Evolutionary conservation across 176 grass and related monocot genomes (phyloP).

Genomic region (Eleusine indica): DNA sequence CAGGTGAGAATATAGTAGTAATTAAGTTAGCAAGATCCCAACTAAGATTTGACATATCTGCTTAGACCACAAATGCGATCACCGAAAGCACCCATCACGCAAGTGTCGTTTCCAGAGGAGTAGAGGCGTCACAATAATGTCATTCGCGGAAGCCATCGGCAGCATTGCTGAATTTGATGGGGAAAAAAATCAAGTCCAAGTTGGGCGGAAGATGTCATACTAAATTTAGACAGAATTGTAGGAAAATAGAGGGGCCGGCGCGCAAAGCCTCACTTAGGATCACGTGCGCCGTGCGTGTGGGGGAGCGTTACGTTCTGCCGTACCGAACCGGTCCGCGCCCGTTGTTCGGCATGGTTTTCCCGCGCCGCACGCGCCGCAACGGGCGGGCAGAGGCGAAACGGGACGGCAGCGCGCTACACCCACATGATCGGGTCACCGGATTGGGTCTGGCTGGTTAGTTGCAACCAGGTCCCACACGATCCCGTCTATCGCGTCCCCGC

Average conservation of each 20-base stretch:
- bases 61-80: not conserved
- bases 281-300: constrained; percentile 37
- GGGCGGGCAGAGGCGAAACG: not conserved
- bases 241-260: not conserved
- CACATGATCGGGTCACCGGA: not conserved
- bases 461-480: not conserved
- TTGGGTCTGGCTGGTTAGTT: constrained; percentile 1
- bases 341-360: not conserved
- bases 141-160: not conserved
- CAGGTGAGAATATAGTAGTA: not conserved
- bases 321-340: constrained; percentile 17
- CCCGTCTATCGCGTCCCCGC: not conserved
- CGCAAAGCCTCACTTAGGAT: constrained; percentile 25
- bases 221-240: not conserved
- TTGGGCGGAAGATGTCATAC: not conserved
- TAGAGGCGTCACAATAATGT: not conserved
- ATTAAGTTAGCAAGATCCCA: not conserved
- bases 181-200: not conserved
- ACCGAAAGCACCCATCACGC: not conserved
- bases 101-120: not conserved
- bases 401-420: not conserved
- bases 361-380: constrained; percentile 52
- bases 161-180: not conserved
- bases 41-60: not conserved
- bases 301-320: constrained; percentile 40